A percentile compares a stretch with the other conserved stretches of the same genome.
These are phyloP conservation scores for Chrysoporthe cubensis DNA, from an alignment of 2,329 filamentous ascomycete species.

Conservation along the genomic window DNA sequence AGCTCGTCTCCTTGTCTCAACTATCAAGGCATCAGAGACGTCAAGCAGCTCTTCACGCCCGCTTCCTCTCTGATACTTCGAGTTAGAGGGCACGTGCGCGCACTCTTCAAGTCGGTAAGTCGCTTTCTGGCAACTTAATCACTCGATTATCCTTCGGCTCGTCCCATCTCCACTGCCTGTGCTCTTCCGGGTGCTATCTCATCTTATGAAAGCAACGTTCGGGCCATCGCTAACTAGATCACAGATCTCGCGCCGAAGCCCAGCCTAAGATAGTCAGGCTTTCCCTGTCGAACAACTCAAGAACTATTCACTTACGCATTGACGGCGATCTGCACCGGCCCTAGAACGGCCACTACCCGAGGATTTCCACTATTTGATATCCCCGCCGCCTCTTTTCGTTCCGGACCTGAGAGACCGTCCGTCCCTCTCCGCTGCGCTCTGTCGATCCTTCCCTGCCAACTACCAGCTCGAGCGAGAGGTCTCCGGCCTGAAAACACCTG, in stretches of 20 bases:
- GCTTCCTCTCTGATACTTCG: neutral
- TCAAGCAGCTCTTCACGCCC: neutral
- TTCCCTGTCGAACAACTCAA: constrained; percentile 17
- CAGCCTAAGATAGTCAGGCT: constrained; percentile 16
- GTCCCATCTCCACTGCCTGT: neutral
- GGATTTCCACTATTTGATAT: constrained; percentile 18
- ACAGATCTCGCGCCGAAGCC: neutral
- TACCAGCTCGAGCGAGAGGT: constrained; percentile 16
- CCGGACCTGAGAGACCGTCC: constrained; percentile 7
- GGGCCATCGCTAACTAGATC: neutral
- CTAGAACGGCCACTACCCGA: constrained; percentile 18
- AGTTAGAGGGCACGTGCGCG: no score
- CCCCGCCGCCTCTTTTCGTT: constrained; percentile 18
- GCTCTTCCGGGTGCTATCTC: neutral
- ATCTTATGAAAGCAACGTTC: neutral
- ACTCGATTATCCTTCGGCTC: neutral
- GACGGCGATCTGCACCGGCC: constrained; percentile 20
- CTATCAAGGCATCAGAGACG: neutral
- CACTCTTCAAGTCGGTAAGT: neutral
- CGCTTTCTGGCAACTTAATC: neutral
- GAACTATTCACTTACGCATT: neutral
- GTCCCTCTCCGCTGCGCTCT: constrained; percentile 8
- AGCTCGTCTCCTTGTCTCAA: neutral
- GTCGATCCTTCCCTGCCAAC: constrained; percentile 16
- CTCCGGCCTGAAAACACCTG: constrained; percentile 3